phyloP scores from a whole-genome alignment of 2,329 filamentous ascomycete genomes.

The Thelonectria olida region DNA sequence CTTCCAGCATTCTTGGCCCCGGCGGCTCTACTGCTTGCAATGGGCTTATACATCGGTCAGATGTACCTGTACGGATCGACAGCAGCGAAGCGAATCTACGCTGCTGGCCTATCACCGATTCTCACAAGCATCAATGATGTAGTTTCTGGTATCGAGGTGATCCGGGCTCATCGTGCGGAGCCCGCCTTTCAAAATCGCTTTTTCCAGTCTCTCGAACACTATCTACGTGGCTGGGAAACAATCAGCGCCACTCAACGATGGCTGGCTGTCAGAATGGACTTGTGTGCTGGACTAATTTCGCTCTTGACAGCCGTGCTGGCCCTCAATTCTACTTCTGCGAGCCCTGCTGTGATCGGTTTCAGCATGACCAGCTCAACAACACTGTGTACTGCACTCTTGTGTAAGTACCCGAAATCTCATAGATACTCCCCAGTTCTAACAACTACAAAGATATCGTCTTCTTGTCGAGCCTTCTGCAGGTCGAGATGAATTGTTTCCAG shows the following conservation, averaged over 20 bases:
- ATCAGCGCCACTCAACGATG: conserved; percentile 11
- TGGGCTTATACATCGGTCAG: neutral
- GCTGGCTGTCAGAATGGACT: conserved; percentile 15
- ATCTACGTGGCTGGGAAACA: conserved; percentile 11
- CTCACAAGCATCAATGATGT: neutral
- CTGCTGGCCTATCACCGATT: conserved; percentile 5
- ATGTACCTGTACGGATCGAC: conserved; percentile 13
- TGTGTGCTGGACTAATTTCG: conserved; percentile 10
- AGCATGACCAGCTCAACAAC: conserved; percentile 15
- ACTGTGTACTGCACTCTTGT: conserved; percentile 6
- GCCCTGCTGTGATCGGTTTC: conserved; percentile 5
- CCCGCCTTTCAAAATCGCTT: neutral
- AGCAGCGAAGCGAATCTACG: conserved; percentile 11
- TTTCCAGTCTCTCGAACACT: neutral
- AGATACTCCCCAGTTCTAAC: neutral
- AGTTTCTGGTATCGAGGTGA: conserved; percentile 10
- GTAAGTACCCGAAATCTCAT: neutral
- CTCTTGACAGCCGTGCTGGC: conserved; percentile 4
- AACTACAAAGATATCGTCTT: neutral
- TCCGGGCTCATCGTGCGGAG: neutral
- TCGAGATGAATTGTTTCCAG: conserved; percentile 17
- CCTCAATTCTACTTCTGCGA: neutral
- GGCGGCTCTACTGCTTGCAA: neutral
- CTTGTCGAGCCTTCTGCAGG: conserved; percentile 7
- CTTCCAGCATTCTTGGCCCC: conserved; percentile 6